Evolutionary conservation across 192 early-diverging fungal species (phyloP).

Genomic region (Mortierella antarctica): DNA sequence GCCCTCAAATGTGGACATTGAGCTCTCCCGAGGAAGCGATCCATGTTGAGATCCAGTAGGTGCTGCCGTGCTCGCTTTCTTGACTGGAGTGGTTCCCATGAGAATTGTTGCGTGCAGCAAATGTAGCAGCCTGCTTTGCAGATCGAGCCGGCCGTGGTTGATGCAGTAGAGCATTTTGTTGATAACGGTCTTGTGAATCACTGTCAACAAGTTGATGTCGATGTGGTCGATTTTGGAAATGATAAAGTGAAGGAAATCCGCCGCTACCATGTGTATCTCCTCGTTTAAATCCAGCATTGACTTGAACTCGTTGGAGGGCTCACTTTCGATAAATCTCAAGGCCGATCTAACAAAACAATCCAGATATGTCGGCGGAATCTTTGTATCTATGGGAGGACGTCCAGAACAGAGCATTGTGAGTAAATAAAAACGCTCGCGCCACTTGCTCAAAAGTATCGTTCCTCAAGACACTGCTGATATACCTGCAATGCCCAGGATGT

Average conservation of each 20-base stretch:
- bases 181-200: slow-evolving; percentile 63
- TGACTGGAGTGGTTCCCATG: slow-evolving; percentile 45
- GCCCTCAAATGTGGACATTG: slow-evolving; percentile 26
- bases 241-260: slow-evolving; percentile 68
- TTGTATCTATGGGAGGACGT: slow-evolving; percentile 13
- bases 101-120: slow-evolving; percentile 63
- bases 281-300: slow-evolving; percentile 51
- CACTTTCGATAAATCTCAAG: slow-evolving; percentile 56
- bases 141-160: slow-evolving; percentile 55
- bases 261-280: slow-evolving; percentile 66
- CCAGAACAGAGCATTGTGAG: neutral
- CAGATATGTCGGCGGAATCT: slow-evolving; percentile 32
- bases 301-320: slow-evolving; percentile 47
- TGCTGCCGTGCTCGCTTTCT: slow-evolving; percentile 12
- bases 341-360: slow-evolving; percentile 44
- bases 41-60: neutral
- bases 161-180: slow-evolving; percentile 73
- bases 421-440: neutral
- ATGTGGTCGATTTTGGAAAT: slow-evolving; percentile 64
- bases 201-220: slow-evolving; percentile 56
- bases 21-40: slow-evolving; percentile 20
- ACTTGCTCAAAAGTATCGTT: neutral
- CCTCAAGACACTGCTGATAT: neutral
- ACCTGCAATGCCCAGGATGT: slow-evolving; percentile 32
- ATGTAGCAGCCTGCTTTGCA: slow-evolving; percentile 70